phyloP scores from a whole-genome alignment of 495 filamentous ascomycete species.

The Arthonia radiata region DNA sequence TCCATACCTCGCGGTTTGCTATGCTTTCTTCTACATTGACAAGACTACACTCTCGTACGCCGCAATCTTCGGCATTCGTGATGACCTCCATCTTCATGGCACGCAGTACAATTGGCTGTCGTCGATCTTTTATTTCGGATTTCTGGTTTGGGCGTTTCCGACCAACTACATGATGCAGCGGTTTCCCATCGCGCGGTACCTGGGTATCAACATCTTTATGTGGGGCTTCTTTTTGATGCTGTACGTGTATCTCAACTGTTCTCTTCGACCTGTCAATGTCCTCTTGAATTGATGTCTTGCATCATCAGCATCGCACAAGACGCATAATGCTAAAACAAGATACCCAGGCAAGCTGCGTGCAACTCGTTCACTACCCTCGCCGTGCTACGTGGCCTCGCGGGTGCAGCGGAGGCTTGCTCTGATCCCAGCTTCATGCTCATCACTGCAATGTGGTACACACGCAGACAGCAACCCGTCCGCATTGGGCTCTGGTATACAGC shows the following conservation, averaged over 20 bases:
- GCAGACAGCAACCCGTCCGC: constrained; percentile 41
- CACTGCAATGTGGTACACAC: constrained; percentile 44
- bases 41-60: constrained; percentile 36
- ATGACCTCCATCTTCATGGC: constrained; percentile 24
- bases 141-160: constrained; percentile 27
- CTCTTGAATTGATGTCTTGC: no score
- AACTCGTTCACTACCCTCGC: constrained; percentile 31
- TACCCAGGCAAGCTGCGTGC: constrained; percentile 30
- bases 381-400: constrained; percentile 32
- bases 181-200: constrained; percentile 26
- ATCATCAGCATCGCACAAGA: no score
- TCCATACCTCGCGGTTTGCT: constrained; percentile 27
- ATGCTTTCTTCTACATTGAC: constrained; percentile 31
- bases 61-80: constrained; percentile 29
- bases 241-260: no score
- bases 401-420: constrained; percentile 43
- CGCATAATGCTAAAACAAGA: no score
- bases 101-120: constrained; percentile 34
- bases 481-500: constrained; percentile 41
- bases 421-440: constrained; percentile 36
- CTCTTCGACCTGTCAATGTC: no score
- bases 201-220: no score
- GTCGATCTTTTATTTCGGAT: constrained; percentile 32
- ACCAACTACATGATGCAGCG: constrained; percentile 27
- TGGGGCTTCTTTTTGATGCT: no score